Evolutionary conservation across 2,329 filamentous ascomycete genomes (phyloP), one percentile per base, ranked within the genome.

Genomic region (Clonostachys chloroleuca): DNA sequence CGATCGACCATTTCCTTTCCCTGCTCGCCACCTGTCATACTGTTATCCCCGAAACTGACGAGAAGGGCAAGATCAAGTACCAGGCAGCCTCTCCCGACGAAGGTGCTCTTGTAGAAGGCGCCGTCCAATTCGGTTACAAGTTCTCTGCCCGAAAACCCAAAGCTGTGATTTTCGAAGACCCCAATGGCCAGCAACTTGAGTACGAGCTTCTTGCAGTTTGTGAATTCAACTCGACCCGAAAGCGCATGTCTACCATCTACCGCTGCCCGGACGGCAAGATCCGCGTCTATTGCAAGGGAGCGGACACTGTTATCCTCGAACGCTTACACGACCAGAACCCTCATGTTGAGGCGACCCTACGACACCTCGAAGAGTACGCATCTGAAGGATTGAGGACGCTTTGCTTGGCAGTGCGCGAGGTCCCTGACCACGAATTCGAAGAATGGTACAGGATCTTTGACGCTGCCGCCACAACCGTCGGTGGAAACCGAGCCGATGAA

Each of bases 31-130:
- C 88, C 7, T 99, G 94, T 58, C 94, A 99, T 66, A 99, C 94
- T 1, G 94, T 99, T 55, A 99, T 99, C 59, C 95, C 94, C 0
- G 94, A 99, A 68, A 77, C 84, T 58, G 83, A 83, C 44, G 87
- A 91, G 40, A 86, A 90, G 56, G 87, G 83, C 16, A 78, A 83
- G 36, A 96, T 99, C 75, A 97, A 95, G 68, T 99, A 99, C 58
- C 95, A 99, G 70, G 94, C 94, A 20, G 92, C 95, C 2, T 99
- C 94, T 20, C 94, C 94, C 1, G 94, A 99, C 56, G 94, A 99
- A 66, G 94, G 92, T 48, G 94, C 94, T n/a, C 73, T 99, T 43
- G 94, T 99, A 1, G 87, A 96, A 59, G 95, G 94, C 48, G 94
- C 94, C 2, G 81, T 92, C 4, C 70, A 77, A 42, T 75, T 99